These are phyloP conservation scores for Penicillium olsonii DNA, from an alignment of 2,329 filamentous ascomycete genomes.

Conservation along the genomic window DNA sequence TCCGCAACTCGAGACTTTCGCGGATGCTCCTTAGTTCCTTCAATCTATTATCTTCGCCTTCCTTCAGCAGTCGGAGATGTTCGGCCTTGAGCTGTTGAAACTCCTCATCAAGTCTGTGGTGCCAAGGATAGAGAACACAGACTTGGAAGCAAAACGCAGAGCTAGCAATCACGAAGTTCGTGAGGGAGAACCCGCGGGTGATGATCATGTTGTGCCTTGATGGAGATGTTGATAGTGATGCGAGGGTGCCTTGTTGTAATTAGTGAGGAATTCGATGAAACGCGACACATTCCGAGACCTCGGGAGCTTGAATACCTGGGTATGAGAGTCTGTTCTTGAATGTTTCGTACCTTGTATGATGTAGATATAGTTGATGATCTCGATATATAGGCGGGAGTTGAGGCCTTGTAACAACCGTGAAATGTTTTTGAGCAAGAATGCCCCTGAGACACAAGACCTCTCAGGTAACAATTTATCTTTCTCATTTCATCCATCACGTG, in stretches of 20 bases:
- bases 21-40: neutral
- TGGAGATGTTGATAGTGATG: neutral
- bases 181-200: constrained; percentile 58
- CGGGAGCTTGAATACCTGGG: no score
- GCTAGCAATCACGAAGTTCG: constrained; percentile 66
- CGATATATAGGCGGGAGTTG: no score
- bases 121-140: constrained; percentile 71
- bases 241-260: neutral
- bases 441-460: neutral
- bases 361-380: neutral
- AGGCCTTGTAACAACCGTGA: no score
- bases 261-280: neutral
- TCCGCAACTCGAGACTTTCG: neutral
- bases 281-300: no score
- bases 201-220: constrained; percentile 42
- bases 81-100: constrained; percentile 63
- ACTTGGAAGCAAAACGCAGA: constrained; percentile 69
- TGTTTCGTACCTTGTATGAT: neutral
- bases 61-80: constrained; percentile 45
- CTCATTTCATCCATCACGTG: neutral
- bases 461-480: neutral
- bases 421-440: neutral
- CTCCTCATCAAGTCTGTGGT: constrained; percentile 64
- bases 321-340: no score
- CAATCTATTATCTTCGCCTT: neutral